Conservation (phyloP, 2,329 filamentous ascomycete species). For the Acrodontium crateriforme region DNA sequence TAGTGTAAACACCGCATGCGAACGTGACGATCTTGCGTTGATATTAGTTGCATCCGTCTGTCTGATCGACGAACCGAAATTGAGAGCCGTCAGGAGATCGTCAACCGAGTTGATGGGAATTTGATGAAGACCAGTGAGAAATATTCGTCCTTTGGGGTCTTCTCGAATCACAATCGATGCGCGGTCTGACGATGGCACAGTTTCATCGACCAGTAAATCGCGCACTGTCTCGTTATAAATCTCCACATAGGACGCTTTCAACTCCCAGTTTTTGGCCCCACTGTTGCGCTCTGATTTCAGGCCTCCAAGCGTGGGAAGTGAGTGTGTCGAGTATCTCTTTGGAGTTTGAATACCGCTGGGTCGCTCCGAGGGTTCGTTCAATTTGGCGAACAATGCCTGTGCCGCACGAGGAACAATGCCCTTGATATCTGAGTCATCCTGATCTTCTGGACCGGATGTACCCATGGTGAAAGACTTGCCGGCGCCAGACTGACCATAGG, state of each 20-base stretch:
- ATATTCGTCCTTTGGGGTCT: slow-evolving; percentile 85
- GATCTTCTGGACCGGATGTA: slow-evolving; percentile 69
- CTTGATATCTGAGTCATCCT: slow-evolving; percentile 27
- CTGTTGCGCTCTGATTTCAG: slow-evolving; percentile 24
- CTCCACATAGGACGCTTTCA: slow-evolving; percentile 64
- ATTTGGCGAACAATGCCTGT: slow-evolving; percentile 70
- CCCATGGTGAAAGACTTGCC: slow-evolving; percentile 99
- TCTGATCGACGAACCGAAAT: slow-evolving; percentile 84
- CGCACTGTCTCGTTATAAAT: slow-evolving; percentile 97
- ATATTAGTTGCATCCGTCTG: slow-evolving; percentile 96
- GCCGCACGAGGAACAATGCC: slow-evolving; percentile 94
- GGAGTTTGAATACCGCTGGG: slow-evolving; percentile 65
- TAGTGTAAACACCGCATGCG: slow-evolving; percentile 91
- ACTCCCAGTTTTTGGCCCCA: slow-evolving; percentile 66
- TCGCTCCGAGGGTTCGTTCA: slow-evolving; percentile 53
- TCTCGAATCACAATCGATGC: slow-evolving; percentile 80
- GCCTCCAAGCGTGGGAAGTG: slow-evolving; percentile 32
- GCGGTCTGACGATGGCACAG: slow-evolving; percentile 55
- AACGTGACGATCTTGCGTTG: slow-evolving; percentile 94
- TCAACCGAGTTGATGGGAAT: slow-evolving; percentile 83
- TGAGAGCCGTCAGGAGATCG: slow-evolving; percentile 76
- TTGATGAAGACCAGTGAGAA: slow-evolving; percentile 80
- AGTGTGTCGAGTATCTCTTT: slow-evolving; percentile 56
- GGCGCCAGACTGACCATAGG: slow-evolving; percentile 93
- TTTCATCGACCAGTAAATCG: slow-evolving; percentile 72